Evolutionary conservation across 2,329 filamentous ascomycete genomes (phyloP).

Genomic region (Penicillium aurantiogriseum): DNA sequence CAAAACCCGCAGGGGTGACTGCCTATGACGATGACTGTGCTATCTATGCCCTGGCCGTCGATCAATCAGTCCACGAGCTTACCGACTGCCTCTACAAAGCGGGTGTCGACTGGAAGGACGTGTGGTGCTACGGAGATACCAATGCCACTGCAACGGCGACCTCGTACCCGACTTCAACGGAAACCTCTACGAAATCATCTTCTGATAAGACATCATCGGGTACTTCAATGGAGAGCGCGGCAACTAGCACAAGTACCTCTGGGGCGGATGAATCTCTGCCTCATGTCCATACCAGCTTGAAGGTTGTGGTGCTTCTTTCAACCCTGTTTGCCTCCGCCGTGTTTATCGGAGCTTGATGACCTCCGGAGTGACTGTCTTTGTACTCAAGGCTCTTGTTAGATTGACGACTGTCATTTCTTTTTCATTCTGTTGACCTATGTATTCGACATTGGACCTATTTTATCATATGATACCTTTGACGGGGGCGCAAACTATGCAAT

Average conservation of each 20-base stretch:
- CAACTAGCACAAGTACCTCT: constrained; percentile 1
- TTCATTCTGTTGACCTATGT: neutral
- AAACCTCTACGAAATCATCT: neutral
- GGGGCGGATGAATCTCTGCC: neutral
- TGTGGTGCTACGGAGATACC: constrained; percentile 24
- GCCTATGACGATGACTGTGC: constrained; percentile 27
- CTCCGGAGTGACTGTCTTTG: neutral
- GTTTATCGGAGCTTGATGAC: neutral
- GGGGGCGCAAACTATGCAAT: neutral
- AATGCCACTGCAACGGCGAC: constrained; percentile 25
- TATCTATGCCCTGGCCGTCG: constrained; percentile 21
- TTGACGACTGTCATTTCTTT: neutral
- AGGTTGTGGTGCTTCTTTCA: constrained; percentile 1
- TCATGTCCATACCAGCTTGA: neutral
- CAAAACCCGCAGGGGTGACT: constrained; percentile 17
- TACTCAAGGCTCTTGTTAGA: neutral
- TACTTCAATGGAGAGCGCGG: constrained; percentile 4
- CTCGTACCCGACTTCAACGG: constrained; percentile 13
- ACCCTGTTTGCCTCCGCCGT: neutral
- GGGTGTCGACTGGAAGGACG: constrained; percentile 24
- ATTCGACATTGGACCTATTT: neutral
- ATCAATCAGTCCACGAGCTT: constrained; percentile 26
- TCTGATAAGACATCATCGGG: neutral
- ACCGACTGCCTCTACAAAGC: constrained; percentile 27
- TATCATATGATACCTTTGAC: neutral